These are phyloP conservation scores for Collybiopsis luxurians DNA, from an alignment of 768 basidiomycete genomes.

Conservation along the genomic window DNA sequence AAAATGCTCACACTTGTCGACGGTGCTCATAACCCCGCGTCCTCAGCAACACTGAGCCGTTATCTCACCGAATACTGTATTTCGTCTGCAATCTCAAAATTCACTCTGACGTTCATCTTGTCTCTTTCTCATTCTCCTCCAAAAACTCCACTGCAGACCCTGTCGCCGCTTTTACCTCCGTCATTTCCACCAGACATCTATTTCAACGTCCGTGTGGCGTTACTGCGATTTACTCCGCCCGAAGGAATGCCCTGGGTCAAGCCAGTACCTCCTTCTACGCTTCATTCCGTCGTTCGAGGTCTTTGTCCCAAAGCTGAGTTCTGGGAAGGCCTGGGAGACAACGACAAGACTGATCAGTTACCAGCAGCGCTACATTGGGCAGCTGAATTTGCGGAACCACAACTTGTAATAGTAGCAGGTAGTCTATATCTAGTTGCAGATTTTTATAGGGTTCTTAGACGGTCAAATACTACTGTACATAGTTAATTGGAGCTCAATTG, in stretches of 20 bases:
- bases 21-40: slow-evolving; percentile 91
- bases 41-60: slow-evolving; percentile 59
- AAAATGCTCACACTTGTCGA: slow-evolving; percentile 65
- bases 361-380: slow-evolving; percentile 44
- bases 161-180: slow-evolving; percentile 60
- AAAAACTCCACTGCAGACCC: slow-evolving; percentile 72
- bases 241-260: slow-evolving; percentile 96
- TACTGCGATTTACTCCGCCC: slow-evolving; percentile 67
- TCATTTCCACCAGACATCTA: slow-evolving; percentile 26
- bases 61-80: slow-evolving; percentile 51
- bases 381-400: slow-evolving; percentile 33
- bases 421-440: slow-evolving; percentile 96
- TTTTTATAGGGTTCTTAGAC: slow-evolving; percentile 62
- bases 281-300: slow-evolving; percentile 42
- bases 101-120: slow-evolving; percentile 68
- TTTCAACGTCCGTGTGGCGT: slow-evolving; percentile 46
- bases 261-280: slow-evolving; percentile 49
- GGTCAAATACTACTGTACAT: neutral
- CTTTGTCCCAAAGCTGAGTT: slow-evolving; percentile 45
- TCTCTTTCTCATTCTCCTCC: slow-evolving; percentile 85
- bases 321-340: slow-evolving; percentile 40
- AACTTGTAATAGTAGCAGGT: slow-evolving; percentile 77
- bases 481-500: neutral
- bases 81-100: slow-evolving; percentile 9
- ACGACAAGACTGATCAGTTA: slow-evolving; percentile 26